phyloP scores from a whole-genome alignment of 257 asterid species.

The Nicotiana knightiana region DNA sequence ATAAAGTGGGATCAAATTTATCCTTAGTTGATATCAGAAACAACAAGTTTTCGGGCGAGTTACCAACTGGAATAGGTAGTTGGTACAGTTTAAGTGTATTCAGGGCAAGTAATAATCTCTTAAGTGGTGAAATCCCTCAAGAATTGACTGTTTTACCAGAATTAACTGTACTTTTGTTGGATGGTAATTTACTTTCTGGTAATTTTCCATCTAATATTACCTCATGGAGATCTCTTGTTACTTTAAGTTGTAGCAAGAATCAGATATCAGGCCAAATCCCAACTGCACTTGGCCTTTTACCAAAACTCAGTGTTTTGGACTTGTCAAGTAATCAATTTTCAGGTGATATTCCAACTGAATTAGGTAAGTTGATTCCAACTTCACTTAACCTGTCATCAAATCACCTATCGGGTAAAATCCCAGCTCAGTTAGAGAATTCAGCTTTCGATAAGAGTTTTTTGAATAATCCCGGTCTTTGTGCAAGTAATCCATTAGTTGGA shows the following conservation, averaged over 20 bases:
- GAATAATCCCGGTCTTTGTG: conserved; percentile 59
- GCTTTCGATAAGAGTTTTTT: conserved; percentile 53
- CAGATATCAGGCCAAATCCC: conserved; percentile 74
- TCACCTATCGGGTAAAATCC: conserved; percentile 57
- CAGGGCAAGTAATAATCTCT: conserved; percentile 53
- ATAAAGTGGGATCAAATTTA: conserved; percentile 26
- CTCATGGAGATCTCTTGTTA: conserved; percentile 57
- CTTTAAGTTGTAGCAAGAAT: conserved; percentile 50
- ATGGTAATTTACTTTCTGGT: conserved; percentile 66
- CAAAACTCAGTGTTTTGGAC: conserved; percentile 44
- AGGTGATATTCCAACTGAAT: conserved; percentile 56
- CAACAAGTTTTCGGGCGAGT: conserved; percentile 61
- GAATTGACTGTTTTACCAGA: conserved; percentile 51
- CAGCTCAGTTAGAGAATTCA: conserved; percentile 43
- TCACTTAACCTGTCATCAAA: conserved; percentile 68
- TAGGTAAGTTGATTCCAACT: conserved; percentile 28
- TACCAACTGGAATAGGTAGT: conserved; percentile 52
- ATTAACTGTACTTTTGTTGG: conserved; percentile 34
- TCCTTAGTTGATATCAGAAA: conserved; percentile 40
- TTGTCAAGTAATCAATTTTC: conserved; percentile 63
- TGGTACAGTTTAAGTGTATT: conserved; percentile 40
- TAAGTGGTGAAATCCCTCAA: conserved; percentile 53
- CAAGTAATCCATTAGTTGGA: conserved; percentile 37
- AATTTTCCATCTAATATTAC: conserved; percentile 43
- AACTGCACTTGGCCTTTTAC: conserved; percentile 37